Evolutionary conservation across 2,329 filamentous ascomycete genomes (phyloP).

Genomic region (Alternaria gaisen): DNA sequence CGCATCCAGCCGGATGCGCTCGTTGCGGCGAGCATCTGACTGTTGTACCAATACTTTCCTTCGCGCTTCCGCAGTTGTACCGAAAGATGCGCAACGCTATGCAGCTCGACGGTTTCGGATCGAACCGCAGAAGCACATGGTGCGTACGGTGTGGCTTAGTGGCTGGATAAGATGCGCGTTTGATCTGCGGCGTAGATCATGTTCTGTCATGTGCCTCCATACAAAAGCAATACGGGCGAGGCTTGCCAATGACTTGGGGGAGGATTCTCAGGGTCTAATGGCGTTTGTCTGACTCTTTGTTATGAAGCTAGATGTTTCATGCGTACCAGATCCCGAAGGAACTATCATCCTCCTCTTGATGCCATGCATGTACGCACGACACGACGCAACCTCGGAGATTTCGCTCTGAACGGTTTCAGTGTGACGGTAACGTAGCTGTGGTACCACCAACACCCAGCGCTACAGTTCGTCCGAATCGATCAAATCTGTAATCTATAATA

Average conservation of each 20-base stretch:
- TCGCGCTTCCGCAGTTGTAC: slow-evolving; percentile 3
- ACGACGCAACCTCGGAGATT: neutral
- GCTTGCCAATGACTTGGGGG: neutral
- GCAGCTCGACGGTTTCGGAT: slow-evolving; percentile 2
- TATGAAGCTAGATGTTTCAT: neutral
- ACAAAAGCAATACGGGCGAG: neutral
- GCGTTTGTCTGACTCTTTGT: neutral
- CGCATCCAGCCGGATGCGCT: slow-evolving; percentile 1
- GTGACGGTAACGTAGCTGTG: slow-evolving; percentile 1
- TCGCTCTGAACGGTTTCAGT: slow-evolving; percentile 10
- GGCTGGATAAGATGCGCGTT: neutral
- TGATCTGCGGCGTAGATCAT: neutral
- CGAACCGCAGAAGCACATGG: neutral
- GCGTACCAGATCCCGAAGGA: neutral
- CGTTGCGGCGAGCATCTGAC: slow-evolving; percentile 1
- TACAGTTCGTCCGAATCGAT: slow-evolving; percentile 9
- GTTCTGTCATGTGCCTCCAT: slow-evolving; percentile 3
- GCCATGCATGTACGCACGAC: neutral
- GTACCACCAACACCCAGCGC: slow-evolving; percentile 4
- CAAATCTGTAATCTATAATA: neutral
- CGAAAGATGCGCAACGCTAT: neutral
- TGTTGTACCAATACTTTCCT: slow-evolving; percentile 19
- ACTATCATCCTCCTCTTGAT: neutral
- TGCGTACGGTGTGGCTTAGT: neutral
- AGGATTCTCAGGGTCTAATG: neutral